Percentiles rank a stretch among this genome's conserved stretches.
These are phyloP conservation scores for Cyclotella atomus DNA, from an alignment of 108 stramenopile species.

Conservation along the genomic window DNA sequence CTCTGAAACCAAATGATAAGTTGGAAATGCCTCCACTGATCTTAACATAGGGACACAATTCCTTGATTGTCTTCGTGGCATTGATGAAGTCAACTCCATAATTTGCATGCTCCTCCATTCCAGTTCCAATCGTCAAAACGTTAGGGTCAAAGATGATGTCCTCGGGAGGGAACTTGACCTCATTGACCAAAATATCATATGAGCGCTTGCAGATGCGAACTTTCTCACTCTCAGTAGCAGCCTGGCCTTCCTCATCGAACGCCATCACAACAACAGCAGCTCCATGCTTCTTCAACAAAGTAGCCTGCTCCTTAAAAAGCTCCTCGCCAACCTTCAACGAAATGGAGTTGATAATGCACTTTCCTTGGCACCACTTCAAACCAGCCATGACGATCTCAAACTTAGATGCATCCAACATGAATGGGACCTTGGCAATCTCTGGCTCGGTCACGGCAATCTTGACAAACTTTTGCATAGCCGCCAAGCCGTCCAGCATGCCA, in stretches of 20 bases:
- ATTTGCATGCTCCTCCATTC: constrained; percentile 97
- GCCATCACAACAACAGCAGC: constrained; percentile 99
- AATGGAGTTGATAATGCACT: constrained; percentile 97
- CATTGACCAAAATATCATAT: constrained; percentile 98
- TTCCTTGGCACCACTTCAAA: constrained; percentile 98
- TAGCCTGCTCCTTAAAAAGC: constrained; percentile 96
- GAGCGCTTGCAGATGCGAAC: constrained; percentile 98
- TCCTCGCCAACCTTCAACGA: constrained; percentile 98
- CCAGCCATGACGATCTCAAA: constrained; percentile 97
- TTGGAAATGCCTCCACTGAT: constrained; percentile 99
- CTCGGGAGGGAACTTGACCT: constrained; percentile 97
- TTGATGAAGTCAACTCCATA: constrained; percentile 99
- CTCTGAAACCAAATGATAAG: constrained; percentile 98
- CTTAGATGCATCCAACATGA: constrained; percentile 99
- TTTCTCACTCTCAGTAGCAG: constrained; percentile 96
- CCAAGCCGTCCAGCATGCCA: constrained; percentile 96
- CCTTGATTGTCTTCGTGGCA: constrained; percentile 93
- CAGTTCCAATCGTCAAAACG: constrained; percentile 98
- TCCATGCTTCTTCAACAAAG: constrained; percentile 94
- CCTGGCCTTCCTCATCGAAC: constrained; percentile 99
- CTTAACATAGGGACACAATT: constrained; percentile 95
- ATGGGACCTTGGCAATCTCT: constrained; percentile 95
- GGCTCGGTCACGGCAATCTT: constrained; percentile 99
- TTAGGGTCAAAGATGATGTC: constrained; percentile 99
- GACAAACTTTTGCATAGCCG: constrained; percentile 99